Evolutionary conservation across 2,329 filamentous ascomycete genomes (phyloP), one percentile per base, ranked within the genome.

Genomic region (Coccinonectria pachysandricola): DNA sequence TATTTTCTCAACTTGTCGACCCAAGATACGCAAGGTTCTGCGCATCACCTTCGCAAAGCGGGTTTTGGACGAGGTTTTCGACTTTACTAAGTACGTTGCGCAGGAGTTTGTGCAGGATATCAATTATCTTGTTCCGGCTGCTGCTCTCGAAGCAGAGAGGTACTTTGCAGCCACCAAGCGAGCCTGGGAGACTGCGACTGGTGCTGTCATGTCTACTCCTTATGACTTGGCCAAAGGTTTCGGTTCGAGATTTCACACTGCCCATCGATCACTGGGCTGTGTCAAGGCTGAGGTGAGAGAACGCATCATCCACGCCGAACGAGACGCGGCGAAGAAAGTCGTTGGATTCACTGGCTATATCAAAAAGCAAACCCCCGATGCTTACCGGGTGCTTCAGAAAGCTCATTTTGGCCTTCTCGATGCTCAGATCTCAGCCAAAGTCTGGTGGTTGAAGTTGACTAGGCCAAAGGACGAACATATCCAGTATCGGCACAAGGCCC

Each of bases 1-100:
- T 3, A 61, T 79, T 18, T 57, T 65, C 28, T 73, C 73, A 1
- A 70, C 61, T 9, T 69, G 63, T 29, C 68, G 67, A 34, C 75
- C 75, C 13, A 69, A 64, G 47, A 60, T 77, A 36, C 70, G 70
- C 41, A 71, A 77, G 52, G 67, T 65, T 1, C 71, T 77, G 46
- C 62, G 65, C 19, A 53, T 79, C 15, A 65, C 75, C 45, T 74
- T 79, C 48, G 69, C 71, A 23, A 64, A 54, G 44, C 54, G 60
- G 12, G 49, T 59, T 10, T 46, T 68, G 21, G 55, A 53, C 8
- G 58, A 61, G 19, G 59, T 57, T 9, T 36, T 65, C 5, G 62
- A 65, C 29, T 55, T 53, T 6, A 60, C 63, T 12, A 57, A 55
- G 31, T 45, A 57, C 9, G 49, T 67, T 4, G 54, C 60, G 9